A percentile compares a stretch with the other conserved stretches of the same genome.
Evolutionary conservation across 768 basidiomycete genomes (phyloP).

Genomic region (Holtermanniella nyarrowii): DNA sequence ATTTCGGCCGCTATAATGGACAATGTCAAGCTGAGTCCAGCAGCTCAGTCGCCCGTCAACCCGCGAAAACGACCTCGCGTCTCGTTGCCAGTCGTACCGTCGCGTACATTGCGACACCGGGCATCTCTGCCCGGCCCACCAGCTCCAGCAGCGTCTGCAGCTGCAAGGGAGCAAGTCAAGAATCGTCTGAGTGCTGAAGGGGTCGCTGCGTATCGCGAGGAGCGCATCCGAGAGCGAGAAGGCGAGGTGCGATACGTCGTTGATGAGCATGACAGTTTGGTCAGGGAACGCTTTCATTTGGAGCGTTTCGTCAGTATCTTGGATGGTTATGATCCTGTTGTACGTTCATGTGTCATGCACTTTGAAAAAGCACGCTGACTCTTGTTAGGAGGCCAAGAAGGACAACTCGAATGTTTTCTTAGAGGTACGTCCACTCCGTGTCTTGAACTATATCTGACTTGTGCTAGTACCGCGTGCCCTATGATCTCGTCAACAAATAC

Average conservation of each 20-base stretch:
- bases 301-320: constrained; percentile 68
- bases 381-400: constrained; percentile 54
- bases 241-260: constrained; percentile 50
- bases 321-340: constrained; percentile 59
- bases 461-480: constrained; percentile 52
- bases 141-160: constrained; percentile 6
- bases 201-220: constrained; percentile 23
- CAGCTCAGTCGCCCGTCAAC: neutral
- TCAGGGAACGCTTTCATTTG: constrained; percentile 82
- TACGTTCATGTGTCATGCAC: constrained; percentile 38
- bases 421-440: constrained; percentile 48
- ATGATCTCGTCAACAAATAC: constrained; percentile 52
- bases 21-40: too few species aligned
- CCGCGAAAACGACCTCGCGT: neutral
- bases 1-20: too few species aligned
- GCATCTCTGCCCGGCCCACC: constrained; percentile 13
- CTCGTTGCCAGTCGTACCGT: neutral
- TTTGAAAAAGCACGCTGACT: constrained; percentile 3
- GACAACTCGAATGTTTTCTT: constrained; percentile 65
- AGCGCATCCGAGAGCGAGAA: constrained; percentile 54
- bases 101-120: constrained; percentile 19
- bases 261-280: constrained; percentile 35
- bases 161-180: constrained; percentile 15
- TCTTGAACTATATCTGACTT: constrained; percentile 2
- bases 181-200: constrained; percentile 13